Conservation (phyloP, 345 rosid genomes). For the Lepidium sativum region DNA sequence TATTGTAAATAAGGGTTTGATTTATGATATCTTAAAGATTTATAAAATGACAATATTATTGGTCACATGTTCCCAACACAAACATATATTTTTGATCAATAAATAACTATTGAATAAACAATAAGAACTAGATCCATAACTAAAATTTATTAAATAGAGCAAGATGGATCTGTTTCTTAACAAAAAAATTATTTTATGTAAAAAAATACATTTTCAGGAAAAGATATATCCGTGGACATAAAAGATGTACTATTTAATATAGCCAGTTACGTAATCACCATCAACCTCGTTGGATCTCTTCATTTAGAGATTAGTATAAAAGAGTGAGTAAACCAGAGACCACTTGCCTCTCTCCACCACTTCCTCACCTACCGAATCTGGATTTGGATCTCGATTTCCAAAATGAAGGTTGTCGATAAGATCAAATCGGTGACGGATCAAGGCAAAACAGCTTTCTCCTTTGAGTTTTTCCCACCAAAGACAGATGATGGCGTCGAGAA, state of each 20-base stretch:
- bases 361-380: slow-evolving; percentile 1
- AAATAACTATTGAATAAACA: too few relatives aligned
- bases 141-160: too few relatives aligned
- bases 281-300: slow-evolving; percentile 8
- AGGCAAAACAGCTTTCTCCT: slow-evolving; percentile 71
- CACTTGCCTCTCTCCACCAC: slow-evolving; percentile 13
- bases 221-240: too few relatives aligned
- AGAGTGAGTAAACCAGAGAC: background rate
- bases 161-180: too few relatives aligned
- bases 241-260: too few relatives aligned
- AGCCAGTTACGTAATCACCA: background rate
- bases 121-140: too few relatives aligned
- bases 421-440: slow-evolving; percentile 31
- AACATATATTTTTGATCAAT: too few relatives aligned
- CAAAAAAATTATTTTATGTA: too few relatives aligned
- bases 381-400: background rate
- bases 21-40: too few relatives aligned
- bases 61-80: too few relatives aligned
- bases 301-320: slow-evolving; percentile 1
- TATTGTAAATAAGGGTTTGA: too few relatives aligned
- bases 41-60: too few relatives aligned
- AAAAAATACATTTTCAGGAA: background rate
- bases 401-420: slow-evolving; percentile 89
- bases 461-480: slow-evolving; percentile 98
- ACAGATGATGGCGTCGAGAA: slow-evolving; percentile 97